Percentiles rank a stretch among this genome's conserved stretches.
Evolutionary conservation across 2,329 filamentous ascomycete genomes (phyloP).

Genomic region (Pyrenochaeta sp.): DNA sequence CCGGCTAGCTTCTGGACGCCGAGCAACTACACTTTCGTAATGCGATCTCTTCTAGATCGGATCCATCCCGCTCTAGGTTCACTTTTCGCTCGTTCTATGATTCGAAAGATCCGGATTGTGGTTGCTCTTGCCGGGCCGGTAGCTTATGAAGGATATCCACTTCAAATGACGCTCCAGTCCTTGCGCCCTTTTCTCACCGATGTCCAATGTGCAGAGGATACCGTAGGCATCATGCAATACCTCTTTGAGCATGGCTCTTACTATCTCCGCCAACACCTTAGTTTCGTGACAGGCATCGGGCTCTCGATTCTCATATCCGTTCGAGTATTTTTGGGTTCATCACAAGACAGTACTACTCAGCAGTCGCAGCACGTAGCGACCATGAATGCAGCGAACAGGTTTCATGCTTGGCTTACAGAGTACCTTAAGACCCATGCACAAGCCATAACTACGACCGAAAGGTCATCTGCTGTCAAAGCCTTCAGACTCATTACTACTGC

Average conservation of each 20-base stretch:
- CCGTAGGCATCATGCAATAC: slow-evolving; percentile 85
- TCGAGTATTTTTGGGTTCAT: slow-evolving; percentile 75
- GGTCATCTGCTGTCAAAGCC: slow-evolving; percentile 53
- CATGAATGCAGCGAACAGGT: slow-evolving; percentile 75
- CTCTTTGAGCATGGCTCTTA: slow-evolving; percentile 73
- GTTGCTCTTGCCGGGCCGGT: slow-evolving; percentile 78
- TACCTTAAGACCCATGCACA: slow-evolving; percentile 67
- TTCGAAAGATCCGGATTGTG: slow-evolving; percentile 85
- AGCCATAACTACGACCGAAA: slow-evolving; percentile 26
- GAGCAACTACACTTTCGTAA: slow-evolving; percentile 75
- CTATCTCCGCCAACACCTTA: slow-evolving; percentile 71
- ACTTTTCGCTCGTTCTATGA: slow-evolving; percentile 83
- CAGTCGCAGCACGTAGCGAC: slow-evolving; percentile 83
- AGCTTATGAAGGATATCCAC: slow-evolving; percentile 79
- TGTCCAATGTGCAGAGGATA: slow-evolving; percentile 88
- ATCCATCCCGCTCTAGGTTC: slow-evolving; percentile 86
- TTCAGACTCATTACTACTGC: slow-evolving; percentile 75
- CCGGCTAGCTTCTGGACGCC: slow-evolving; percentile 76
- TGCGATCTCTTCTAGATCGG: slow-evolving; percentile 79
- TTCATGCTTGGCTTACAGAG: slow-evolving; percentile 79
- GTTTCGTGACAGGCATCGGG: slow-evolving; percentile 82
- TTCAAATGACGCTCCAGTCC: slow-evolving; percentile 89
- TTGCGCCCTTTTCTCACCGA: slow-evolving; percentile 82
- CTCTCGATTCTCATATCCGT: slow-evolving; percentile 83
- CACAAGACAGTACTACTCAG: slow-evolving; percentile 81